phyloP scores from a whole-genome alignment of 345 rosid genomes.

The Lepidium africanum region DNA sequence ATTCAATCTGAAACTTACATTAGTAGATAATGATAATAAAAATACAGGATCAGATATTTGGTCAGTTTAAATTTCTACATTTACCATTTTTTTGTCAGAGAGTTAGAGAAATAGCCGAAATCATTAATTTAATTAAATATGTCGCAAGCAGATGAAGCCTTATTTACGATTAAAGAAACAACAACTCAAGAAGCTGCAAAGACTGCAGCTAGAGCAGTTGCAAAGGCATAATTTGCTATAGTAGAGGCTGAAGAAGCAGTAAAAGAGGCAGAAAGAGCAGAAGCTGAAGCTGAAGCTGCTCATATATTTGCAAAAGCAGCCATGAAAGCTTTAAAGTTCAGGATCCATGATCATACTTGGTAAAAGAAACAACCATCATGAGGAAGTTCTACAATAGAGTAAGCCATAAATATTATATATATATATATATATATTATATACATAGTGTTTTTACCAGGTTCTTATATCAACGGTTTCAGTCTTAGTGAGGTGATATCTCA shows the following conservation, averaged over 20 bases:
- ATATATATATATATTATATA: too few species aligned
- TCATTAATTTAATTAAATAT: too few species aligned
- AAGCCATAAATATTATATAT: slow-evolving; percentile 10
- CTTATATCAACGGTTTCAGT: too few species aligned
- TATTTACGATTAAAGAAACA: slow-evolving; percentile 64
- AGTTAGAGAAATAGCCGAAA: too few species aligned
- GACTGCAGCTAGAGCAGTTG: slow-evolving; percentile 89
- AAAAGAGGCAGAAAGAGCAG: slow-evolving; percentile 89
- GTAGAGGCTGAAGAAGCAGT: slow-evolving; percentile 97
- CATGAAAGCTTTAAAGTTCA: slow-evolving; percentile 52
- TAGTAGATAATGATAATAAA: too few species aligned
- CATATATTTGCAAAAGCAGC: slow-evolving; percentile 78
- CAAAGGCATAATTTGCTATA: slow-evolving; percentile 89
- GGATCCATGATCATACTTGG: slow-evolving; percentile 38
- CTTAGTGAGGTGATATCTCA: slow-evolving; percentile 15
- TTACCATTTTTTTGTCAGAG: too few species aligned
- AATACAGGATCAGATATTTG: too few species aligned
- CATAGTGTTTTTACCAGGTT: background rate
- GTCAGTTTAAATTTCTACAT: too few species aligned
- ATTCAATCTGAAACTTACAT: too few species aligned
- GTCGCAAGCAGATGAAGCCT: too few species aligned
- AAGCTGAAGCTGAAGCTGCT: slow-evolving; percentile 97
- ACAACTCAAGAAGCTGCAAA: slow-evolving; percentile 87
- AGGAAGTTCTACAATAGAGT: slow-evolving; percentile 9
- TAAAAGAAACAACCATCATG: slow-evolving; percentile 5